Evolutionary conservation across 2,329 filamentous ascomycete genomes (phyloP).

Genomic region (Cryphonectria radicalis): DNA sequence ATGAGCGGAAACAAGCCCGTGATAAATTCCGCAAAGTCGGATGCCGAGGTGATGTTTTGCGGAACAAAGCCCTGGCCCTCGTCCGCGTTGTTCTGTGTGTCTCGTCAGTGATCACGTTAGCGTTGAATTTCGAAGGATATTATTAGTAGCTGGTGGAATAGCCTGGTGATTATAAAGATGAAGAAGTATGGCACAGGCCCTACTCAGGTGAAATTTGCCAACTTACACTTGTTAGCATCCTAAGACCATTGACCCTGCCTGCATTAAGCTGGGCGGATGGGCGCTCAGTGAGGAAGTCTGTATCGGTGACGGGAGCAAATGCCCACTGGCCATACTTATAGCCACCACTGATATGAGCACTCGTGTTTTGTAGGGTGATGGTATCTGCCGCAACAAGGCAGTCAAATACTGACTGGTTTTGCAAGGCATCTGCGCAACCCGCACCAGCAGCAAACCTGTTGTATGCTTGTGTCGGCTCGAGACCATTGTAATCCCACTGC

Average conservation of each 20-base stretch:
- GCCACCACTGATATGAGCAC: constrained; percentile 31
- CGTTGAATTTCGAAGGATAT: neutral
- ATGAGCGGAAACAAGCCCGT: constrained; percentile 46
- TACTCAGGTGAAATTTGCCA: neutral
- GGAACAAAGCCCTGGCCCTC: constrained; percentile 53
- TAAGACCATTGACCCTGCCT: constrained; percentile 38
- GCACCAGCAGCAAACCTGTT: constrained; percentile 12
- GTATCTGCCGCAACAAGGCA: constrained; percentile 38
- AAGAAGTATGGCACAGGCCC: neutral
- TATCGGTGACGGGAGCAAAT: constrained; percentile 44
- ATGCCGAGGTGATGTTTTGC: constrained; percentile 47
- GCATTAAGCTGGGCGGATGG: constrained; percentile 38
- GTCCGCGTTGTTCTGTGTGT: constrained; percentile 49
- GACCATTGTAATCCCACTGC: constrained; percentile 17
- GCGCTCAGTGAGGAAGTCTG: constrained; percentile 36
- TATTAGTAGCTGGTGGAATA: neutral
- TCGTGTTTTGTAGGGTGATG: constrained; percentile 35
- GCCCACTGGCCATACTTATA: constrained; percentile 35
- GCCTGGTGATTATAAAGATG: neutral
- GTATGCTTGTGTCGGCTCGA: constrained; percentile 18
- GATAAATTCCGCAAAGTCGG: constrained; percentile 46
- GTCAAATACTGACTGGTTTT: constrained; percentile 27
- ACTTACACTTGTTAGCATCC: constrained; percentile 32
- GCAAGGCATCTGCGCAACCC: constrained; percentile 9
- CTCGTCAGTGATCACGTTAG: neutral